Evolutionary conservation across 2,329 filamentous ascomycete genomes (phyloP).

Genomic region (Aspergillus cejpii): DNA sequence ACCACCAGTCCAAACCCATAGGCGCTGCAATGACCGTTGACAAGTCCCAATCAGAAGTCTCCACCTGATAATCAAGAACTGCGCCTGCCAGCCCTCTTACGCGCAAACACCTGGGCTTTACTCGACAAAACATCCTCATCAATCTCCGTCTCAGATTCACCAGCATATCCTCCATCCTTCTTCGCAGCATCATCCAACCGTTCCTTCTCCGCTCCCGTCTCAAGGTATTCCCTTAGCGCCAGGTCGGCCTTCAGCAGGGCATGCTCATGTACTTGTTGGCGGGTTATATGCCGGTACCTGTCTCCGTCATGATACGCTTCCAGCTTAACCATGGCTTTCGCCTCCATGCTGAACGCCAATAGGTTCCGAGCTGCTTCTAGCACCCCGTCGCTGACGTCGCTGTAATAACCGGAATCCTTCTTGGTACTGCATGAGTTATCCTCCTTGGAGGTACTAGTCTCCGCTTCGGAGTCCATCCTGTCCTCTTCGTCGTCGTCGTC

Average conservation of each 20-base stretch:
- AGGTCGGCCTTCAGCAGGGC: neutral
- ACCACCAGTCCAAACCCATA: too few relatives aligned
- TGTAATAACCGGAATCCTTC: too few relatives aligned
- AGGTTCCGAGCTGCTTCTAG: neutral
- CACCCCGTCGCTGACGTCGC: neutral
- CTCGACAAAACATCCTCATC: neutral
- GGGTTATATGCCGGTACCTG: too few relatives aligned
- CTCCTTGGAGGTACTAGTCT: too few relatives aligned
- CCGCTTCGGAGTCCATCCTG: too few relatives aligned
- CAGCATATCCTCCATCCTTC: neutral
- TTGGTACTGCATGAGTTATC: too few relatives aligned
- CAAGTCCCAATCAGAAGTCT: too few relatives aligned
- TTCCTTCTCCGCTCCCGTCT: neutral
- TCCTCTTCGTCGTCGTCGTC: too few relatives aligned
- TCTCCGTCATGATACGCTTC: too few relatives aligned
- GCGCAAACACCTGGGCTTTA: neutral
- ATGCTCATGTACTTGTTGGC: neutral
- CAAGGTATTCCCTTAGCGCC: neutral
- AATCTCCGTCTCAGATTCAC: too few relatives aligned
- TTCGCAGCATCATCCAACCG: neutral
- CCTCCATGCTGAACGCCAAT: conserved; percentile 1
- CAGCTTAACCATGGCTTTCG: neutral
- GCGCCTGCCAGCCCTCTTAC: neutral
- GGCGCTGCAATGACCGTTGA: too few relatives aligned
- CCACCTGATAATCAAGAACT: neutral